These are phyloP conservation scores for Cyanidium caldarium DNA, from an alignment of 23 red algal genomes.

Conservation along the genomic window DNA sequence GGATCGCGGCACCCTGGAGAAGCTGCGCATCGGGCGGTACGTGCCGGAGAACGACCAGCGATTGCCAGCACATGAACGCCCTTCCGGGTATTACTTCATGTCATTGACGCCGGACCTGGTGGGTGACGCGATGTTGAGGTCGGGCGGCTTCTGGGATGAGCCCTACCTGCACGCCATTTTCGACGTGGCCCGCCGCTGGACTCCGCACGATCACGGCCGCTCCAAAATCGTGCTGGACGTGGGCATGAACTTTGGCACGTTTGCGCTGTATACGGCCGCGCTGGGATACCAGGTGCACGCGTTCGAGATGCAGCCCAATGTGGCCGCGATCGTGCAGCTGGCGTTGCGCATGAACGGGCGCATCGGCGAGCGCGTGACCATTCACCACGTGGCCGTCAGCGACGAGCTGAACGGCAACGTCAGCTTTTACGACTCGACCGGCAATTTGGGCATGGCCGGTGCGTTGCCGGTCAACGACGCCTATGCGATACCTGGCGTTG, in stretches of 20 bases:
- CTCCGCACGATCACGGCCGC: neutral
- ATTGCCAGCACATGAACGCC: neutral
- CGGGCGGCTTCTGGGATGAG: neutral
- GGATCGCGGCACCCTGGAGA: neutral
- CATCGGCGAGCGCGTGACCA: neutral
- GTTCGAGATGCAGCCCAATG: constrained; percentile 4
- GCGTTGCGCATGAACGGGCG: neutral
- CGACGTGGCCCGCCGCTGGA: neutral
- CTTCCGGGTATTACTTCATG: neutral
- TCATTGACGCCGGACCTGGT: constrained; percentile 1
- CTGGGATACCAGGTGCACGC: neutral
- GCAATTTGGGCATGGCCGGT: constrained; percentile 1
- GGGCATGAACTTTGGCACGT: constrained; percentile 1
- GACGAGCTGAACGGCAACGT: neutral
- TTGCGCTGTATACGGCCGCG: neutral
- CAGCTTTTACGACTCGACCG: neutral
- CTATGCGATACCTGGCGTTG: neutral
- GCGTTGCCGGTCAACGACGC: neutral
- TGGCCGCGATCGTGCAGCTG: neutral
- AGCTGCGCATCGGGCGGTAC: neutral
- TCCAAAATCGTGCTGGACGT: constrained; percentile 6
- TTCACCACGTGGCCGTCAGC: neutral
- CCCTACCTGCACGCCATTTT: neutral
- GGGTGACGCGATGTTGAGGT: neutral
- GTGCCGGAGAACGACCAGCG: neutral